Percentiles rank a stretch among this genome's conserved stretches.
These are phyloP conservation scores for Elaeagnus macrophylla DNA, from an alignment of 306 rosid species.

Conservation along the genomic window DNA sequence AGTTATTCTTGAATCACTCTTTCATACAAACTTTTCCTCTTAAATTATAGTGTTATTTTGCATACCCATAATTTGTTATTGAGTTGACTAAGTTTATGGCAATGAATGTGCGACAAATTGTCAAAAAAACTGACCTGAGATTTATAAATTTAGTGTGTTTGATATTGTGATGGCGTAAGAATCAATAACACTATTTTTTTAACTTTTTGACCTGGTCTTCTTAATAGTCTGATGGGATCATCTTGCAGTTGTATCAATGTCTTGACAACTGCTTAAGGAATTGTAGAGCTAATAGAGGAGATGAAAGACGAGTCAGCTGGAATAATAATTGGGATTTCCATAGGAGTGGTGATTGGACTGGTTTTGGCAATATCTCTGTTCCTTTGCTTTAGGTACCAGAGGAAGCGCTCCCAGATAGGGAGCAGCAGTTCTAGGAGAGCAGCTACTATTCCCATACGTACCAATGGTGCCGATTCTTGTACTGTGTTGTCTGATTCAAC, in stretches of 20 bases:
- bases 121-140: slow-evolving; percentile 26
- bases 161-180: not conserved
- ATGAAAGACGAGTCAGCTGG: slow-evolving; percentile 84
- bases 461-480: slow-evolving; percentile 76
- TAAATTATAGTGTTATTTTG: slow-evolving; percentile 7
- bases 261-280: slow-evolving; percentile 26
- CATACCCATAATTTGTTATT: slow-evolving; percentile 1
- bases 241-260: slow-evolving; percentile 34
- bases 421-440: slow-evolving; percentile 92
- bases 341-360: slow-evolving; percentile 89
- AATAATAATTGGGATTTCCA: slow-evolving; percentile 81
- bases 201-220: slow-evolving; percentile 15
- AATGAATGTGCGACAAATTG: slow-evolving; percentile 17
- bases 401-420: slow-evolving; percentile 84
- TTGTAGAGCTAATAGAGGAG: slow-evolving; percentile 25
- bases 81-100: slow-evolving; percentile 27
- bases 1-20: not conserved
- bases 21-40: slow-evolving; percentile 8
- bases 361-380: slow-evolving; percentile 68
- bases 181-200: not conserved
- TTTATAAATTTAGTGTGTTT: slow-evolving; percentile 1
- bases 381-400: slow-evolving; percentile 68
- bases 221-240: slow-evolving; percentile 8
- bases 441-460: slow-evolving; percentile 71
- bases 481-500: slow-evolving; percentile 80